These are phyloP conservation scores for Exophiala spinifera DNA, from an alignment of 2,329 filamentous ascomycete species.

Conservation along the genomic window DNA sequence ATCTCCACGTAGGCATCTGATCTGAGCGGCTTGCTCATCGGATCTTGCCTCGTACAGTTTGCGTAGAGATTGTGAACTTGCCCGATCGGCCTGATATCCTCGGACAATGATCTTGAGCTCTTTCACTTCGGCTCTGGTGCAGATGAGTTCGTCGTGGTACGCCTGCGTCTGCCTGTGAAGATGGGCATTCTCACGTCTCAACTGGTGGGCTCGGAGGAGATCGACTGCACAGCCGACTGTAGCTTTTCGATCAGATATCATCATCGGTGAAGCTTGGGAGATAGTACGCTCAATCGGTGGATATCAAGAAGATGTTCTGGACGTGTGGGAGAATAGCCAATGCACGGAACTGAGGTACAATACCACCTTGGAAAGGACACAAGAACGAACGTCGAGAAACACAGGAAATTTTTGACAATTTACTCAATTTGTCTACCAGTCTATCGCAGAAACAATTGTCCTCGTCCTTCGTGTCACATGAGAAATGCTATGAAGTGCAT, in stretches of 20 bases:
- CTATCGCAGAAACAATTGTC: slow-evolving; percentile 23
- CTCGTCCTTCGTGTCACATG: slow-evolving; percentile 28
- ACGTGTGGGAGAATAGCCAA: not conserved
- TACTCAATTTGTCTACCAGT: slow-evolving; percentile 23
- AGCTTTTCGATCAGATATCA: slow-evolving; percentile 11
- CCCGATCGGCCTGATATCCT: not conserved
- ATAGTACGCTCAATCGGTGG: not conserved
- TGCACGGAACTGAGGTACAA: too few species aligned
- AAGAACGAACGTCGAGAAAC: too few species aligned
- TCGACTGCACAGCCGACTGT: slow-evolving; percentile 24
- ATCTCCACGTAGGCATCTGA: not conserved
- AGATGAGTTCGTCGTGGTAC: slow-evolving; percentile 10
- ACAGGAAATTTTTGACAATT: slow-evolving; percentile 3
- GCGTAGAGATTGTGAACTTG: not conserved
- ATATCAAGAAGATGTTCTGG: not conserved
- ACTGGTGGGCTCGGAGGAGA: slow-evolving; percentile 24
- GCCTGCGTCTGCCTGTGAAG: slow-evolving; percentile 20
- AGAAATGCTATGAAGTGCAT: slow-evolving; percentile 20
- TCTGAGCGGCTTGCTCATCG: not conserved
- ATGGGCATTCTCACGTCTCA: slow-evolving; percentile 26
- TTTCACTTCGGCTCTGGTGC: slow-evolving; percentile 13
- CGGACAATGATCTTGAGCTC: not conserved
- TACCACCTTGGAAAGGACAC: too few species aligned
- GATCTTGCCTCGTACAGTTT: not conserved
- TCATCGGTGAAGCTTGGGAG: not conserved